A percentile compares a stretch with the other conserved stretches of the same genome.
Evolutionary conservation across 129 eudicot species (phyloP).

Genomic region (carrot (Daucus carota)): DNA sequence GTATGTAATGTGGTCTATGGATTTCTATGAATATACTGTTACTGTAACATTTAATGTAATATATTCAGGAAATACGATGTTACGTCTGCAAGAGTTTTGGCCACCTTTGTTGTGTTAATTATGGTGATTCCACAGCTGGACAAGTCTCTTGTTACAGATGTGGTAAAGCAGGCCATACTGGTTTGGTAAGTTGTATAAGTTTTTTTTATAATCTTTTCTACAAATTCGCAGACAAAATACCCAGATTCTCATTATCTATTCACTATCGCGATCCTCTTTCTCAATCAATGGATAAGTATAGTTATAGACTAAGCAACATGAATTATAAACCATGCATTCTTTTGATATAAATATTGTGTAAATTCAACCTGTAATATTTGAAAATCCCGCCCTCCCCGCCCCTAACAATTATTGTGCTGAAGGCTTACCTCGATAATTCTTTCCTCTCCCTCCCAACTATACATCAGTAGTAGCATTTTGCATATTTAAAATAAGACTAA

Average conservation of each 20-base stretch:
- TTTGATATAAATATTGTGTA: background rate
- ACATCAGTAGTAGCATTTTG: background rate
- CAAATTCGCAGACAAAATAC: background rate
- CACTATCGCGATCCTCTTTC: background rate
- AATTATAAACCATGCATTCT: background rate
- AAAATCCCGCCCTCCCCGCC: too few species aligned
- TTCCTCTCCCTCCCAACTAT: background rate
- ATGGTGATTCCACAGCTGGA: constrained; percentile 34
- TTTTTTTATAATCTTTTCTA: background rate
- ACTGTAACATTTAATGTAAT: constrained; percentile 6
- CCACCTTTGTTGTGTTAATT: constrained; percentile 75
- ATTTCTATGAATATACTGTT: background rate
- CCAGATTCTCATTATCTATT: background rate
- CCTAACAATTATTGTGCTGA: background rate
- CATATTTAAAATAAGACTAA: background rate
- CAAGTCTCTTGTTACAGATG: constrained; percentile 87
- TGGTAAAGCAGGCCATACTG: constrained; percentile 81
- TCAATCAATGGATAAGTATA: background rate
- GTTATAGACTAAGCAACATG: background rate
- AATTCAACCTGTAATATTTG: background rate
- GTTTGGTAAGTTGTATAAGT: constrained; percentile 49
- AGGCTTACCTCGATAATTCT: background rate
- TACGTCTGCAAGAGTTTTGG: constrained; percentile 77
- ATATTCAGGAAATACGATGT: constrained; percentile 70
- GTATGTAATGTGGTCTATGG: background rate